These are phyloP conservation scores for Arachnomyces sp. DNA, from an alignment of 2,329 filamentous ascomycete species.

Conservation along the genomic window DNA sequence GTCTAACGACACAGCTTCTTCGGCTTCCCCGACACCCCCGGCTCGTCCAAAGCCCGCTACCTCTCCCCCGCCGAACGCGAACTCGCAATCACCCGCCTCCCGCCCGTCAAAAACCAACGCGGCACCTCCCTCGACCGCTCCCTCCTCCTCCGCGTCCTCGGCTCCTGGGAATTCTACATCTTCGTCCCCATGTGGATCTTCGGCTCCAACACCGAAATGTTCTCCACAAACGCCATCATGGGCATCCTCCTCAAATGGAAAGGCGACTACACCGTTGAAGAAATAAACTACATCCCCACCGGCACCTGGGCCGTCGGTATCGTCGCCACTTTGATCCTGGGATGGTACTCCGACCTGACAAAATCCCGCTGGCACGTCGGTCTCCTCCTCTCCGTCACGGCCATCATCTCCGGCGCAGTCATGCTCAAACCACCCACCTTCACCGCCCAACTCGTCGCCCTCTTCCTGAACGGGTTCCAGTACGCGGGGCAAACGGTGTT, in stretches of 20 bases:
- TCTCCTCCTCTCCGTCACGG: constrained; percentile 60
- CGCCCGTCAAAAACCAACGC: constrained; percentile 13
- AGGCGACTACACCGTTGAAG: constrained; percentile 41
- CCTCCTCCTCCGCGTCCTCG: constrained; percentile 26
- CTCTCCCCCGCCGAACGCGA: constrained; percentile 23
- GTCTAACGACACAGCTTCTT: constrained; percentile 24
- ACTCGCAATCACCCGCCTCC: constrained; percentile 25
- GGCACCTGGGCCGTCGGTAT: constrained; percentile 48
- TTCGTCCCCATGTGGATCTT: constrained; percentile 46
- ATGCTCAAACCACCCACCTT: constrained; percentile 49
- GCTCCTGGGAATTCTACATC: constrained; percentile 30
- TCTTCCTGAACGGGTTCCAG: constrained; percentile 62
- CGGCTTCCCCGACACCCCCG: constrained; percentile 32
- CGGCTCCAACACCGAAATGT: constrained; percentile 64
- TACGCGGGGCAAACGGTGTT: constrained; percentile 69
- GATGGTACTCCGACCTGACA: constrained; percentile 57
- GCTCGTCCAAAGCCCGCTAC: constrained; percentile 28
- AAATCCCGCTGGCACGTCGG: constrained; percentile 60
- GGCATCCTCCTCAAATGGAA: constrained; percentile 45
- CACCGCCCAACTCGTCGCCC: constrained; percentile 55
- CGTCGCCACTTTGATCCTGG: constrained; percentile 58
- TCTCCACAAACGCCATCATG: constrained; percentile 56
- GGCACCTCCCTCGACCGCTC: constrained; percentile 9
- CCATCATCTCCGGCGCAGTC: constrained; percentile 55
- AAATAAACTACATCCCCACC: constrained; percentile 49